Percentiles rank a stretch among this genome's conserved stretches.
Conservation (phyloP, 2,329 filamentous ascomycete genomes). For the Exserohilum turcica region DNA sequence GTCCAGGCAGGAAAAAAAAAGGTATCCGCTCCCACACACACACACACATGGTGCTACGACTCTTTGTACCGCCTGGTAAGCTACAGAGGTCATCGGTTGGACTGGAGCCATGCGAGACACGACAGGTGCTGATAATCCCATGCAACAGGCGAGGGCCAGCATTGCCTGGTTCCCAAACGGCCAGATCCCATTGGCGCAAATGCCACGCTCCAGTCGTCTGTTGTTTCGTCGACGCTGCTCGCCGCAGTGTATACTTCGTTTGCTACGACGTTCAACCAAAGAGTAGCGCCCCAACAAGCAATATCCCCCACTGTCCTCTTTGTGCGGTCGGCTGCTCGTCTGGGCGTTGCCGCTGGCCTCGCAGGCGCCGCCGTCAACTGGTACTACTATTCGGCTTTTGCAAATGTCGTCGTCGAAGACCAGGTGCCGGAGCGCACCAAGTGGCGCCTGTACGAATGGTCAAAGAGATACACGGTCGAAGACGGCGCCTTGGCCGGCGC, state of each 20-base stretch:
- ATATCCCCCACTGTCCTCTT: conserved; percentile 27
- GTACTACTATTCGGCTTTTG: conserved; percentile 33
- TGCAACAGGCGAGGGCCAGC: conserved; percentile 33
- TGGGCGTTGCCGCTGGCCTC: conserved; percentile 28
- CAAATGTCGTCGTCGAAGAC: conserved; percentile 14
- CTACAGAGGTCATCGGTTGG: not conserved
- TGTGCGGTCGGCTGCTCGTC: conserved; percentile 28
- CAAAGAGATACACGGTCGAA: conserved; percentile 31
- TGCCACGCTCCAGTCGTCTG: conserved; percentile 32
- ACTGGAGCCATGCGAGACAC: not conserved
- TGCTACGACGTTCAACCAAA: conserved; percentile 22
- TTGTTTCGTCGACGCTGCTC: conserved; percentile 32
- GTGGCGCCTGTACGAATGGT: conserved; percentile 33
- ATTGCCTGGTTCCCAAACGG: conserved; percentile 29
- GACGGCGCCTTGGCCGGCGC: conserved; percentile 35
- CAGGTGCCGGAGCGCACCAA: conserved; percentile 14
- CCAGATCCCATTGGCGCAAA: conserved; percentile 38
- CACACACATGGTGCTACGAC: conserved; percentile 33
- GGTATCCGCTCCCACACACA: not conserved
- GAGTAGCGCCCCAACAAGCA: conserved; percentile 12
- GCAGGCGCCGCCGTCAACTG: conserved; percentile 30
- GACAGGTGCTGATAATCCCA: not conserved
- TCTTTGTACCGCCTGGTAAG: conserved; percentile 38
- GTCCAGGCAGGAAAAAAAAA: not conserved
- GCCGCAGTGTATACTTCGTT: conserved; percentile 35